These are phyloP conservation scores for Hordeum marinum DNA, from an alignment of 176 grass and related monocot species.

Conservation along the genomic window DNA sequence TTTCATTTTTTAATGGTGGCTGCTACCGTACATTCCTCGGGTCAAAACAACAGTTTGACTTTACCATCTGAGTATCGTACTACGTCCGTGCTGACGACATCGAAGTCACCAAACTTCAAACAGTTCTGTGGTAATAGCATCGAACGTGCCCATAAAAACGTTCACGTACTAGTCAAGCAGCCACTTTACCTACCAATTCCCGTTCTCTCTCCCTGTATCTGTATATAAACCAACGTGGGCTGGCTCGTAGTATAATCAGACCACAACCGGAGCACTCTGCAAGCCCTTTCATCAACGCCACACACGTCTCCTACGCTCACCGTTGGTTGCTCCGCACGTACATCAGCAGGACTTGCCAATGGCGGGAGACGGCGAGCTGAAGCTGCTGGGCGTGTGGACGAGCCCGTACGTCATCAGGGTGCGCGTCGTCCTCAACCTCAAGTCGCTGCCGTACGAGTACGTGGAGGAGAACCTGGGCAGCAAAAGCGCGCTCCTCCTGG, in stretches of 20 bases:
- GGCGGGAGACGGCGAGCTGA: conserved; percentile 40
- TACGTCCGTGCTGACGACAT: conserved; percentile 6
- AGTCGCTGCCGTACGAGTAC: conserved; percentile 56
- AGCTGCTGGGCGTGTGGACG: conserved; percentile 42
- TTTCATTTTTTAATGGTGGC: not conserved
- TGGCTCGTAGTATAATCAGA: not conserved
- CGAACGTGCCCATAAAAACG: not conserved
- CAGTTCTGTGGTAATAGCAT: not conserved
- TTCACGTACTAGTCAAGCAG: not conserved
- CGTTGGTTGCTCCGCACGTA: not conserved
- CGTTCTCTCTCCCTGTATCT: not conserved
- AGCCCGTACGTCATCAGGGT: conserved; percentile 46
- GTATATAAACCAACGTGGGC: not conserved
- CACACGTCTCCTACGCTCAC: not conserved
- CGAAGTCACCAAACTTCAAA: not conserved
- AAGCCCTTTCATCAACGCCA: not conserved
- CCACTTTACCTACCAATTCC: not conserved
- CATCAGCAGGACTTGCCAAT: not conserved
- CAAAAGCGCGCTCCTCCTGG: conserved; percentile 56
- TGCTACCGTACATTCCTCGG: not conserved
- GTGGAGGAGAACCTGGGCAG: conserved; percentile 44
- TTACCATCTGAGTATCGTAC: not conserved
- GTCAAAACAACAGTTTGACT: not conserved
- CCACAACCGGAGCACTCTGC: not conserved
- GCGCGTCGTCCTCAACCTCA: conserved; percentile 57